A percentile compares a stretch with the other conserved stretches of the same genome.
phyloP scores from a whole-genome alignment of 257 asterid species.

The Marsdenia floribunda region DNA sequence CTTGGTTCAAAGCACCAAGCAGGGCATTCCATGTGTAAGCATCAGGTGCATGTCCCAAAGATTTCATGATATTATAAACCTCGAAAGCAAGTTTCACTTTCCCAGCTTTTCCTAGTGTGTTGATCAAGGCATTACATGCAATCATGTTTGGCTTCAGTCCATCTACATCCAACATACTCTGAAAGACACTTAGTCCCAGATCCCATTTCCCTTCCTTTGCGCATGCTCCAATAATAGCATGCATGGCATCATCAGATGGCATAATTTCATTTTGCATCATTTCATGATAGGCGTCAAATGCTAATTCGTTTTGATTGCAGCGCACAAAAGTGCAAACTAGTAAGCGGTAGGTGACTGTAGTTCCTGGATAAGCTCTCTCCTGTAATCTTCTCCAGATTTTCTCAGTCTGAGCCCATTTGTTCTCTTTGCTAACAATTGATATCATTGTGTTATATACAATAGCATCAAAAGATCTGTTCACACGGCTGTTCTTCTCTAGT shows the following conservation, averaged over 20 bases:
- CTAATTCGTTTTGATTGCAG: slow-evolving; percentile 70
- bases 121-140: slow-evolving; percentile 70
- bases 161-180: slow-evolving; percentile 35
- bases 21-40: slow-evolving; percentile 85
- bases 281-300: slow-evolving; percentile 81
- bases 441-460: slow-evolving; percentile 87
- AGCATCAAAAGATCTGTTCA: slow-evolving; percentile 46
- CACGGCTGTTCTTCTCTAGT: slow-evolving; percentile 30
- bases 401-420: slow-evolving; percentile 53
- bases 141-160: slow-evolving; percentile 57
- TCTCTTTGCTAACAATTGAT: slow-evolving; percentile 48
- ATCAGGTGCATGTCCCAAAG: slow-evolving; percentile 67
- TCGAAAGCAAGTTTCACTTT: slow-evolving; percentile 54
- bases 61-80: slow-evolving; percentile 48
- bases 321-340: slow-evolving; percentile 74
- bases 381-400: slow-evolving; percentile 63
- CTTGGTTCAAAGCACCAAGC: slow-evolving; percentile 70
- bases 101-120: slow-evolving; percentile 67
- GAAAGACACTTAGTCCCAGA: slow-evolving; percentile 47
- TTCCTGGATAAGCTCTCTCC: slow-evolving; percentile 45
- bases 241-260: slow-evolving; percentile 64
- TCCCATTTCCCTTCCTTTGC: slow-evolving; percentile 81
- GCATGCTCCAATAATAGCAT: slow-evolving; percentile 86
- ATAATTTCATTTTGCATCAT: slow-evolving; percentile 55
- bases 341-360: slow-evolving; percentile 62